Percentiles rank a stretch among this genome's conserved stretches.
These are phyloP conservation scores for Lepidium sativum DNA, from an alignment of 345 rosid species.

Conservation along the genomic window DNA sequence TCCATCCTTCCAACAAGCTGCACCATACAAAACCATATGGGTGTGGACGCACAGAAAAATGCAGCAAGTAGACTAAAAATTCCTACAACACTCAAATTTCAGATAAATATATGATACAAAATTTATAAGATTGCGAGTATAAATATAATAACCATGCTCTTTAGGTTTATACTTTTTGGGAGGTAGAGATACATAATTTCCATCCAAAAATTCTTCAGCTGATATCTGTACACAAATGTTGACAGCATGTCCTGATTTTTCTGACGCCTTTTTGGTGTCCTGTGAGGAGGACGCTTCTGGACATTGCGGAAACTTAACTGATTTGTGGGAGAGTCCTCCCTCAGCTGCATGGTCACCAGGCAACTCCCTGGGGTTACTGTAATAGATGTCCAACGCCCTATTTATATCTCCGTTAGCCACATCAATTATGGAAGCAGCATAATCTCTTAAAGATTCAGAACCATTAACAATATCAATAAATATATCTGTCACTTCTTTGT, in stretches of 20 bases:
- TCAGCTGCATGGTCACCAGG: constrained; percentile 23
- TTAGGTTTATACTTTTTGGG: constrained; percentile 55
- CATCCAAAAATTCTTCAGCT: constrained; percentile 23
- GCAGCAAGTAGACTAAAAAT: background rate
- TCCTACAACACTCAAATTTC: background rate
- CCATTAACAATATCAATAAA: constrained; percentile 59
- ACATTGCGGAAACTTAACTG: constrained; percentile 17
- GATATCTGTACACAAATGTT: constrained; percentile 28
- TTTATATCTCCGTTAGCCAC: constrained; percentile 67
- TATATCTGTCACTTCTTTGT: constrained; percentile 38
- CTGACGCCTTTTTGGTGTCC: constrained; percentile 20
- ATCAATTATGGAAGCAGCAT: constrained; percentile 50
- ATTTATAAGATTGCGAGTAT: constrained; percentile 2
- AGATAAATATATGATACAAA: background rate
- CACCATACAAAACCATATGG: constrained; percentile 8
- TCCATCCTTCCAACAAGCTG: constrained; percentile 84
- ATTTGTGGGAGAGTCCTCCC: constrained; percentile 22
- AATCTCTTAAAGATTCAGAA: constrained; percentile 47
- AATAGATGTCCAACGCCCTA: constrained; percentile 61
- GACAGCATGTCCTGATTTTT: constrained; percentile 21
- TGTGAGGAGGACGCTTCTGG: constrained; percentile 28
- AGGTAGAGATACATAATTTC: constrained; percentile 44
- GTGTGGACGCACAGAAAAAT: background rate
- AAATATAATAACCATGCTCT: constrained; percentile 56
- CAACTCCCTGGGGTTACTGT: constrained; percentile 33